Conservation (phyloP, 768 basidiomycete species). For the Rhizopogon rudus region DNA sequence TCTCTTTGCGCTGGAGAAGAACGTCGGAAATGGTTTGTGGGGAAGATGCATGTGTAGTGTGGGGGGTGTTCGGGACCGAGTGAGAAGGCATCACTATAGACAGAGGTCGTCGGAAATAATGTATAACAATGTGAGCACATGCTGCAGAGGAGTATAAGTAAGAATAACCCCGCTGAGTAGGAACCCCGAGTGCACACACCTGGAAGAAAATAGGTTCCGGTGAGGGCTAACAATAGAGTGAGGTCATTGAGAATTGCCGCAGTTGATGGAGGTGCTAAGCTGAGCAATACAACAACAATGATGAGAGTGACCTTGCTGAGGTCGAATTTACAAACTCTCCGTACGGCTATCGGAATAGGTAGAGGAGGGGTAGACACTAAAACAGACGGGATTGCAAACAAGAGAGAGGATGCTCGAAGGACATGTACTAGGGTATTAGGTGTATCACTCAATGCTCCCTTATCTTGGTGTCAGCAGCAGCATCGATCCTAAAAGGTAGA, state of each 20-base stretch:
- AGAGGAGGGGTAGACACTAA: conserved; percentile 52
- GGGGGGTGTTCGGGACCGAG: conserved; percentile 16
- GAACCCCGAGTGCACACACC: conserved; percentile 28
- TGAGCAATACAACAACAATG: conserved; percentile 36
- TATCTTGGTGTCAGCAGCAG: conserved; percentile 9
- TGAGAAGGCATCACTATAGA: conserved; percentile 71
- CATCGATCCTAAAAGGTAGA: conserved; percentile 18
- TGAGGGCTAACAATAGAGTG: conserved; percentile 45
- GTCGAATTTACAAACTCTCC: conserved; percentile 36
- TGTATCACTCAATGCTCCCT: conserved; percentile 4
- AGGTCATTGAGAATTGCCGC: conserved; percentile 40
- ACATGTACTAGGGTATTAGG: conserved; percentile 19
- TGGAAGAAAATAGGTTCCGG: conserved; percentile 59
- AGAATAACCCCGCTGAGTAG: not conserved
- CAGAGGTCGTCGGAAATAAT: conserved; percentile 81
- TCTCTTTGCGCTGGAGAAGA: conserved; percentile 83
- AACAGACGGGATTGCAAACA: conserved; percentile 55
- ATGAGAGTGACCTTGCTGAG: conserved; percentile 41
- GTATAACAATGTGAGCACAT: conserved; percentile 72
- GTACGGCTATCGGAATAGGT: conserved; percentile 39
- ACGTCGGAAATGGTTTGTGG: conserved; percentile 47
- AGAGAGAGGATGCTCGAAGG: conserved; percentile 47
- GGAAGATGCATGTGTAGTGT: conserved; percentile 11
- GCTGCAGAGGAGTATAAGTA: conserved; percentile 31
- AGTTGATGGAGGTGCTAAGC: conserved; percentile 39